Percentiles rank a stretch among this genome's conserved stretches.
Evolutionary conservation across 176 grass and related monocot species (phyloP).

Genomic region (Panicum miliaceum): DNA sequence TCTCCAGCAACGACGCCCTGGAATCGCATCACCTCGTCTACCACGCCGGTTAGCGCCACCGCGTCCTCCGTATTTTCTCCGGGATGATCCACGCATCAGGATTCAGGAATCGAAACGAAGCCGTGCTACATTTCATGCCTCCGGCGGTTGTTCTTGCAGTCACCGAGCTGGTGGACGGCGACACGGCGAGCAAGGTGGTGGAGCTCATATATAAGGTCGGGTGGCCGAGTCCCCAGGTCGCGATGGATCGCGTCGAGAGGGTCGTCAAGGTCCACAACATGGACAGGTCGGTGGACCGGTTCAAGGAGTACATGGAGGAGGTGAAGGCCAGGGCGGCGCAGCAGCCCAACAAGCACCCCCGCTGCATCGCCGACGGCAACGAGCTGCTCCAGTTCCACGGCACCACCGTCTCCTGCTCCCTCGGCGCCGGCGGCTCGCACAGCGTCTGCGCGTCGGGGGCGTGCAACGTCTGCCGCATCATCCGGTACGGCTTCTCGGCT

Average conservation of each 20-base stretch:
- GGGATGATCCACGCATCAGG: background rate
- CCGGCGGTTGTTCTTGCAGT: conserved; percentile 45
- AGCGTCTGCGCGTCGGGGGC: conserved; percentile 55
- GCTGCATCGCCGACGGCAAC: conserved; percentile 86
- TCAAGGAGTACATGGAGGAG: conserved; percentile 69
- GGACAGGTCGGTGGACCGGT: conserved; percentile 55
- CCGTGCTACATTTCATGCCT: background rate
- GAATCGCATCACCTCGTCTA: conserved; percentile 71
- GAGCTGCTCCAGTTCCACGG: conserved; percentile 81
- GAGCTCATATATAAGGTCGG: conserved; percentile 78
- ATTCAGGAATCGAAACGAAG: background rate
- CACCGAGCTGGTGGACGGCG: conserved; percentile 62
- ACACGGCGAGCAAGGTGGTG: conserved; percentile 70
- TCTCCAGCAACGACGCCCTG: conserved; percentile 48
- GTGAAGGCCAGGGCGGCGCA: conserved; percentile 61
- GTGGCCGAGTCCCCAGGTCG: conserved; percentile 58
- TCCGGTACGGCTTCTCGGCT: conserved; percentile 65
- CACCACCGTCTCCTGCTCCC: conserved; percentile 65
- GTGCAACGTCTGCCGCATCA: conserved; percentile 76
- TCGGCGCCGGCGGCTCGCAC: conserved; percentile 52
- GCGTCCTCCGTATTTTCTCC: background rate
- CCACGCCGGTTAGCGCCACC: conserved; percentile 60
- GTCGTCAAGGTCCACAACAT: conserved; percentile 75
- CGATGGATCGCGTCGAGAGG: conserved; percentile 48
- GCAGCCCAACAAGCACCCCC: conserved; percentile 72